Percentiles rank a stretch among this genome's conserved stretches.
These are phyloP conservation scores for Raffaelea albimanens DNA, from an alignment of 2,329 filamentous ascomycete species.

Conservation along the genomic window DNA sequence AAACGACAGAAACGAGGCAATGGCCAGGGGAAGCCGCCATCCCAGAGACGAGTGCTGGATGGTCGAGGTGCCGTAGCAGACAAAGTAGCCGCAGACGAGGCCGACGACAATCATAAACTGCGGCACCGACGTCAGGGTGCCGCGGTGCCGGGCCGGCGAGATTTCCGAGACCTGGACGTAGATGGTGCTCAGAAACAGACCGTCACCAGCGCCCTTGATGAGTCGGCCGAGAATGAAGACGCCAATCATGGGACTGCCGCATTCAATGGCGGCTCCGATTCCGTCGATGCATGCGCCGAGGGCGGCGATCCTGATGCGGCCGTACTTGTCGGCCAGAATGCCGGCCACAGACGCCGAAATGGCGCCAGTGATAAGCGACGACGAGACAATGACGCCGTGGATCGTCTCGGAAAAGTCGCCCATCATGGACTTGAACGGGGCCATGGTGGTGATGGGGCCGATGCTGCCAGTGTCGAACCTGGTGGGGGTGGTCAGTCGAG, in stretches of 20 bases:
- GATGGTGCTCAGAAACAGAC: conserved; percentile 44
- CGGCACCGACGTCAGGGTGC: conserved; percentile 40
- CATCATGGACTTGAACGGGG: conserved; percentile 37
- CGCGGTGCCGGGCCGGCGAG: conserved; percentile 39
- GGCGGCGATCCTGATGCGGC: conserved; percentile 40
- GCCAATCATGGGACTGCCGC: conserved; percentile 25
- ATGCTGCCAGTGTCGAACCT: conserved; percentile 39
- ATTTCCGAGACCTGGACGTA: conserved; percentile 50
- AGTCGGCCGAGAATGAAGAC: conserved; percentile 47
- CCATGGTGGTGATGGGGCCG: conserved; percentile 51
- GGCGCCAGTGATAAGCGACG: conserved; percentile 49
- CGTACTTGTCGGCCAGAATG: conserved; percentile 42
- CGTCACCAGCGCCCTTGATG: conserved; percentile 47
- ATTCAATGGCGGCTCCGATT: conserved; percentile 36
- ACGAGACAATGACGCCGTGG: conserved; percentile 51
- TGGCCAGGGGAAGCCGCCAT: conserved; percentile 45
- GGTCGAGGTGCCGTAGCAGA: conserved; percentile 45
- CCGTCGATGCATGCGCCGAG: conserved; percentile 43
- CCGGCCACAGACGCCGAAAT: conserved; percentile 50
- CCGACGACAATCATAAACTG: conserved; percentile 44
- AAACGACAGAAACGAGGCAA: conserved; percentile 25
- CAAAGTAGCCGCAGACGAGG: conserved; percentile 47
- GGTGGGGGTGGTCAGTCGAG: background rate
- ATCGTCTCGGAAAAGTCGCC: conserved; percentile 43
- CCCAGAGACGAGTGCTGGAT: conserved; percentile 34